A percentile compares a stretch with the other conserved stretches of the same genome.
phyloP scores from a whole-genome alignment of 1,284 basidiomycete genomes.

The Sporisorium graminicola region DNA sequence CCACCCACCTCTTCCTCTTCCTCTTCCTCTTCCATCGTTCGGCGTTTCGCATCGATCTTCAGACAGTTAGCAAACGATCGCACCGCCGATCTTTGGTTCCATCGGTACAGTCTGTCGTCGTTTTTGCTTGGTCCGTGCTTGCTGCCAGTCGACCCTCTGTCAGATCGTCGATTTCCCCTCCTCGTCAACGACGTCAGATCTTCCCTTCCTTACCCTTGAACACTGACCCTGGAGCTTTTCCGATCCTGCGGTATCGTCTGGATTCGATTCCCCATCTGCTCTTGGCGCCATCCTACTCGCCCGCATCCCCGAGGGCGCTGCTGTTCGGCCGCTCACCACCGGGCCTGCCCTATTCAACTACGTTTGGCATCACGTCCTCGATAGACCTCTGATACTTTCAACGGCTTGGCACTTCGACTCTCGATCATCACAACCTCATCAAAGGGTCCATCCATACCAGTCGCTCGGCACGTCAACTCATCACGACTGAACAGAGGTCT shows the following conservation, averaged over 20 bases:
- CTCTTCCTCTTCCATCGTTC: neutral
- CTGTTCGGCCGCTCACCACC: neutral
- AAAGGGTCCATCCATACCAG: neutral
- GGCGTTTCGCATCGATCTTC: neutral
- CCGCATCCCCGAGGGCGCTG: neutral
- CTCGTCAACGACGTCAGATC: neutral
- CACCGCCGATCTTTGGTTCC: neutral
- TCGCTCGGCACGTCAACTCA: neutral
- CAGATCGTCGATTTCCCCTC: neutral
- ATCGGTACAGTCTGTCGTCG: neutral
- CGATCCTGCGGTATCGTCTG: neutral
- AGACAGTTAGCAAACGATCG: neutral
- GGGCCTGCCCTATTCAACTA: too few relatives aligned
- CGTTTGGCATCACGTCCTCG: too few relatives aligned
- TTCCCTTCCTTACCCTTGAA: neutral
- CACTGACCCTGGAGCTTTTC: neutral
- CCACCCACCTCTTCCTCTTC: neutral
- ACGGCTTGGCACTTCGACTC: neutral
- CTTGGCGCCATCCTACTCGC: neutral
- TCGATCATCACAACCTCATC: neutral
- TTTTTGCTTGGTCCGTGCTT: neutral
- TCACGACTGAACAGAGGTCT: neutral
- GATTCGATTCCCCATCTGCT: neutral
- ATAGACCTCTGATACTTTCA: neutral
- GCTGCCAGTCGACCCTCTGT: neutral